These are phyloP conservation scores for Spathaspora boniae DNA, from an alignment of 805 yeast genomes.

Conservation along the genomic window DNA sequence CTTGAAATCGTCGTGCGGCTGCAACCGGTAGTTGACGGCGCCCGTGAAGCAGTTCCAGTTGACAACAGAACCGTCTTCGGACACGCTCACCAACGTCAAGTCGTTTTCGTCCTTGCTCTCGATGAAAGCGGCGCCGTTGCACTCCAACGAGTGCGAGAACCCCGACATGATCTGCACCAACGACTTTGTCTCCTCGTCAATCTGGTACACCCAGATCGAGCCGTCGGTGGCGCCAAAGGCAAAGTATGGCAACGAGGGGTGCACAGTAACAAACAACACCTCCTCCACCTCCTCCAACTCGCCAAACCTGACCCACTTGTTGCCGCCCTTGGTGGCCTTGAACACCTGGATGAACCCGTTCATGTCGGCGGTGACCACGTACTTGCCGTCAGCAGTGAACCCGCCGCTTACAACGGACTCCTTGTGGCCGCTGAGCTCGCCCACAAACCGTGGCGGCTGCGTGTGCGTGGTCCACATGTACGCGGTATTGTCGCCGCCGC, in stretches of 20 bases:
- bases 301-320: slow-evolving; percentile 70
- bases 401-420: slow-evolving; percentile 86
- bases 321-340: slow-evolving; percentile 70
- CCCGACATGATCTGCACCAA: slow-evolving; percentile 74
- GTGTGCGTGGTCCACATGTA: slow-evolving; percentile 91
- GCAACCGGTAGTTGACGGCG: slow-evolving; percentile 63
- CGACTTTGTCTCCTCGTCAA: slow-evolving; percentile 45
- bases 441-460: slow-evolving; percentile 76
- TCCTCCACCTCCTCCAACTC: slow-evolving; percentile 87
- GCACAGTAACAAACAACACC: slow-evolving; percentile 76
- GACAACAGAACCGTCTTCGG: slow-evolving; percentile 84
- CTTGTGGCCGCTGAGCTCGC: slow-evolving; percentile 73
- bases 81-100: slow-evolving; percentile 65
- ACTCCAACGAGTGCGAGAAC: slow-evolving; percentile 74
- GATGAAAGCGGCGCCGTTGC: slow-evolving; percentile 76
- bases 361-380: slow-evolving; percentile 90
- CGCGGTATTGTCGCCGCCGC: slow-evolving; percentile 92
- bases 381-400: slow-evolving; percentile 80
- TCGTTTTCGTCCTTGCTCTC: slow-evolving; percentile 49
- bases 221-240: slow-evolving; percentile 94
- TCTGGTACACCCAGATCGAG: slow-evolving; percentile 87
- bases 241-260: slow-evolving; percentile 75
- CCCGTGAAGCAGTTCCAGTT: slow-evolving; percentile 88
- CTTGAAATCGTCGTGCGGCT: slow-evolving; percentile 58
- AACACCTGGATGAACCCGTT: slow-evolving; percentile 77